phyloP scores from a whole-genome alignment of 1,139 yeast species.

The Lizanozyma gosingica region DNA sequence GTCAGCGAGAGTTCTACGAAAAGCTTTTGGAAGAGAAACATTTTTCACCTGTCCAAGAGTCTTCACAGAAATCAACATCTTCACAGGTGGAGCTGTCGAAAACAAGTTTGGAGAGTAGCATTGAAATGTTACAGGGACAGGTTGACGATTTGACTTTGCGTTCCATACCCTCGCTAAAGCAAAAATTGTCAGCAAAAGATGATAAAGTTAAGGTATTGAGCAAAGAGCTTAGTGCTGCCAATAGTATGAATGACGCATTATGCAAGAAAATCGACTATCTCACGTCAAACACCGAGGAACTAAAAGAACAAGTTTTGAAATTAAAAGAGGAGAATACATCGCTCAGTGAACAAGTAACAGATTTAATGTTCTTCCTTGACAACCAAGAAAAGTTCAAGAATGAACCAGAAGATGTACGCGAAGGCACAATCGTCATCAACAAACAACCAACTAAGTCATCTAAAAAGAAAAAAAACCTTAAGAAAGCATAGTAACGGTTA shows the following conservation, averaged over 20 bases:
- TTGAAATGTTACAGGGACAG: background rate
- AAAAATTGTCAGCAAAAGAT: conserved; percentile 23
- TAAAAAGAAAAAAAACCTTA: background rate
- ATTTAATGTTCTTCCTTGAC: conserved; percentile 75
- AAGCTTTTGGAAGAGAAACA: conserved; percentile 39
- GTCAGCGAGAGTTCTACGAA: conserved; percentile 86
- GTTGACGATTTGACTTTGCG: background rate
- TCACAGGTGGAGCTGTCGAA: conserved; percentile 5
- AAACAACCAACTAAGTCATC: background rate
- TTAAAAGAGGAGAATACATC: conserved; percentile 37
- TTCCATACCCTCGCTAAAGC: conserved; percentile 25
- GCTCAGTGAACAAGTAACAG: conserved; percentile 62
- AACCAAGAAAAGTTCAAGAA: conserved; percentile 63
- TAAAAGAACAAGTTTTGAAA: conserved; percentile 14
- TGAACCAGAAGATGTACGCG: conserved; percentile 60
- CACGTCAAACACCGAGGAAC: conserved; percentile 24
- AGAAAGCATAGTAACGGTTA: too few species aligned
- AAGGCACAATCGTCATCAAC: conserved; percentile 51
- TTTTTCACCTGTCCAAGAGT: background rate
- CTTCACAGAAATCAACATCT: background rate
- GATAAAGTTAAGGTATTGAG: conserved; percentile 21
- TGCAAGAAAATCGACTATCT: conserved; percentile 48
- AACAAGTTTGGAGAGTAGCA: too few species aligned
- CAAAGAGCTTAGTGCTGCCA: conserved; percentile 23
- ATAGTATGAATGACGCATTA: conserved; percentile 46